Conservation (phyloP, 1,284 basidiomycete genomes). For the Meira nashicola region DNA sequence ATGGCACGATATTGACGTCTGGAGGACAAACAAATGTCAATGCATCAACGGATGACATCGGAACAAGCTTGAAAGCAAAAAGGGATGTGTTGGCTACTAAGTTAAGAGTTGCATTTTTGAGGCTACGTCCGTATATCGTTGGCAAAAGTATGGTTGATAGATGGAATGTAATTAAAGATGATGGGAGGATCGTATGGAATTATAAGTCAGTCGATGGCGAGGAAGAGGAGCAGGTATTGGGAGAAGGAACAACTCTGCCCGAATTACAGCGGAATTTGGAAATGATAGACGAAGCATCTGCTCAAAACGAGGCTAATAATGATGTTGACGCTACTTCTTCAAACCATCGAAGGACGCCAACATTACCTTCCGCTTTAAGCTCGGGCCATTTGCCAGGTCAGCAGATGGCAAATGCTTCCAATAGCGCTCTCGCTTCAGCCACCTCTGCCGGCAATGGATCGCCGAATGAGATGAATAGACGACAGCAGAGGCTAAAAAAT, state of each 20-base stretch:
- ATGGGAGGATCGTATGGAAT: slow-evolving; percentile 35
- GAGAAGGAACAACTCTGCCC: slow-evolving; percentile 33
- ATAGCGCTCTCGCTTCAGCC: background rate
- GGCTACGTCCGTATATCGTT: slow-evolving; percentile 36
- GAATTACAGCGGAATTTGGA: slow-evolving; percentile 30
- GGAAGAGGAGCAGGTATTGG: slow-evolving; percentile 33
- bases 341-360: background rate
- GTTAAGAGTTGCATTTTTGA: slow-evolving; percentile 41
- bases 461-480: background rate
- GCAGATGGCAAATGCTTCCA: too few species aligned
- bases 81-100: slow-evolving; percentile 44
- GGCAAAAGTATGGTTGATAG: slow-evolving; percentile 37
- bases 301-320: background rate
- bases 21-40: slow-evolving; percentile 1
- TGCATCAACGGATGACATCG: slow-evolving; percentile 21
- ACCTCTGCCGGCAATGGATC: background rate
- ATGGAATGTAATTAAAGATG: slow-evolving; percentile 23
- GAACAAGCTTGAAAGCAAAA: slow-evolving; percentile 28
- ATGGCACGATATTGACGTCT: too few species aligned
- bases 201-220: slow-evolving; percentile 31
- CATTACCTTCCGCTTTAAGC: too few species aligned
- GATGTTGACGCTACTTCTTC: background rate
- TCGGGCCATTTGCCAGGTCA: too few species aligned
- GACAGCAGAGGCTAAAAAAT: slow-evolving; percentile 1
- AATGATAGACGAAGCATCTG: slow-evolving; percentile 24